Percentiles rank a stretch among this genome's conserved stretches.
Evolutionary conservation across 495 filamentous ascomycete species (phyloP).

Genomic region (Hypoxylon fragiforme): DNA sequence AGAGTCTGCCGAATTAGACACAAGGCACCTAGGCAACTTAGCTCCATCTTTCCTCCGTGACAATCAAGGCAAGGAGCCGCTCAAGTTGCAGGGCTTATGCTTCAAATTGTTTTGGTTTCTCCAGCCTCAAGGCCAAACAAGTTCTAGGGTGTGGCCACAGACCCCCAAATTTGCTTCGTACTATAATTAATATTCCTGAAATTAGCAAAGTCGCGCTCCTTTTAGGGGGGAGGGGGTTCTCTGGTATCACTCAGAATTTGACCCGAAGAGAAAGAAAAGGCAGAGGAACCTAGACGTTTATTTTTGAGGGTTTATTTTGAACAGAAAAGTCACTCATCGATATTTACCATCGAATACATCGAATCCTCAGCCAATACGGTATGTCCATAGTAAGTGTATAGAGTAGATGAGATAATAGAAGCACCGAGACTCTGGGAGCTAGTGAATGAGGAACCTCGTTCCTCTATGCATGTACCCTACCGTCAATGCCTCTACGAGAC

Average conservation of each 20-base stretch:
- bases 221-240: not conserved
- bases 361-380: too few species aligned
- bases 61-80: conserved; percentile 39
- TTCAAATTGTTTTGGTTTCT: conserved; percentile 35
- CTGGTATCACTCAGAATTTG: conserved; percentile 12
- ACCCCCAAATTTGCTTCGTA: conserved; percentile 29
- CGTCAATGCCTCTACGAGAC: conserved; percentile 40
- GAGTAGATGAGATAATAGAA: conserved; percentile 17
- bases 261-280: not conserved
- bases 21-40: conserved; percentile 31
- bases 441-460: conserved; percentile 32
- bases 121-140: conserved; percentile 35
- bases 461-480: conserved; percentile 38
- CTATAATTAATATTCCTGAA: conserved; percentile 29
- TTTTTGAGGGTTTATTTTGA: conserved; percentile 1
- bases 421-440: conserved; percentile 20
- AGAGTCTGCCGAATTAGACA: conserved; percentile 32
- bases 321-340: too few species aligned
- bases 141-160: conserved; percentile 29
- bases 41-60: conserved; percentile 32
- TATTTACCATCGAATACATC: too few species aligned
- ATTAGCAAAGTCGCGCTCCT: conserved; percentile 20
- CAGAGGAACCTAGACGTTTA: too few species aligned
- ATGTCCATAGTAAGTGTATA: too few species aligned
- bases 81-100: conserved; percentile 35